A percentile compares a stretch with the other conserved stretches of the same genome.
phyloP scores from a whole-genome alignment of 805 yeast genomes.

The Metschnikowia cerradonensis region DNA sequence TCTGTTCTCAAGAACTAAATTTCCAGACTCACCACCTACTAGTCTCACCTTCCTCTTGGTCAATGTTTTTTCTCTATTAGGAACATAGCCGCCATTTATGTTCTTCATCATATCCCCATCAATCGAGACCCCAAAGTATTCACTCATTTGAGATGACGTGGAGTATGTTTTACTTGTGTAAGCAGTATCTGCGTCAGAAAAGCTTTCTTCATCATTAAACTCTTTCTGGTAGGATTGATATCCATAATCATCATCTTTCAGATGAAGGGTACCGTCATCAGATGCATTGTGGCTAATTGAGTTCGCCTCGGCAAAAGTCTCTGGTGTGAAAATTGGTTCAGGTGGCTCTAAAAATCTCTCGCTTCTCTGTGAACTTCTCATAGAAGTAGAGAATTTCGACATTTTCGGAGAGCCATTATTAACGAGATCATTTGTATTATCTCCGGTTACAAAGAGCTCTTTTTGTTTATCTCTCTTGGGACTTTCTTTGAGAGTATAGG shows the following conservation, averaged over 20 bases:
- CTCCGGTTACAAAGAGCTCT: slow-evolving; percentile 45
- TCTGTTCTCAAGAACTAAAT: slow-evolving; percentile 88
- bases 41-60: slow-evolving; percentile 71
- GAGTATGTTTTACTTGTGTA: slow-evolving; percentile 29
- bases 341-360: slow-evolving; percentile 56
- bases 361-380: slow-evolving; percentile 36
- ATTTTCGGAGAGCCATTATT: slow-evolving; percentile 36
- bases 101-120: slow-evolving; percentile 47
- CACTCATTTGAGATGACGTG: slow-evolving; percentile 25
- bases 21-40: slow-evolving; percentile 59
- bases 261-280: slow-evolving; percentile 32
- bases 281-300: slow-evolving; percentile 22
- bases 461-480: slow-evolving; percentile 56
- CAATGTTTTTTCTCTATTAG: slow-evolving; percentile 64
- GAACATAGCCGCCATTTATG: slow-evolving; percentile 39
- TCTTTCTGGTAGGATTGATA: slow-evolving; percentile 36
- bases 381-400: slow-evolving; percentile 24
- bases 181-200: slow-evolving; percentile 30
- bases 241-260: slow-evolving; percentile 24
- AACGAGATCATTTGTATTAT: slow-evolving; percentile 21
- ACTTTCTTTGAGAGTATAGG: slow-evolving; percentile 60
- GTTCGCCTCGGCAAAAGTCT: slow-evolving; percentile 59
- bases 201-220: slow-evolving; percentile 29
- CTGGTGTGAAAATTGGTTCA: slow-evolving; percentile 61
- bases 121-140: slow-evolving; percentile 43